Evolutionary conservation across 2,329 filamentous ascomycete species (phyloP).

Genomic region (Dissoconium aciculare): DNA sequence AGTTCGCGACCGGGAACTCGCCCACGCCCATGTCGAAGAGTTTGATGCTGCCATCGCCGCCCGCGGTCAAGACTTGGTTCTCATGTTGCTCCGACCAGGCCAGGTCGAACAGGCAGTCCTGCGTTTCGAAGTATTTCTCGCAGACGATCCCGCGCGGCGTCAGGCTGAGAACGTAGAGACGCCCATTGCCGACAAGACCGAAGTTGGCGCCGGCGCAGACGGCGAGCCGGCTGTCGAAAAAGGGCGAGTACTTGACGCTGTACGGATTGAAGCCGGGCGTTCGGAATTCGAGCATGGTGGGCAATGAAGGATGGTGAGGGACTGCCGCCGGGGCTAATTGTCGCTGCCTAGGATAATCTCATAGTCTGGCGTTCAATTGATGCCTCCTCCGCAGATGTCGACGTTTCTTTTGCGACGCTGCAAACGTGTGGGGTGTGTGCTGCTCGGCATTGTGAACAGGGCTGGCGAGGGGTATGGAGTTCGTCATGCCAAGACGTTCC

Average conservation of each 20-base stretch:
- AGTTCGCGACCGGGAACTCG: constrained; percentile 78
- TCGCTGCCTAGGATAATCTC: neutral
- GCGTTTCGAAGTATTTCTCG: constrained; percentile 86
- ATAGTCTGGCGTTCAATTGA: constrained; percentile 1
- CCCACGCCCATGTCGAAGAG: constrained; percentile 73
- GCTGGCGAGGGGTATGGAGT: too few species aligned
- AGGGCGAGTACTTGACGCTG: constrained; percentile 95
- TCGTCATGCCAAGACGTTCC: too few species aligned
- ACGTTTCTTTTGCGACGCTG: too few species aligned
- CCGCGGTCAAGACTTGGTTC: constrained; percentile 78
- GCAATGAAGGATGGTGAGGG: too few species aligned
- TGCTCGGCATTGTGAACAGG: too few species aligned
- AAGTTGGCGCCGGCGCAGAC: constrained; percentile 89
- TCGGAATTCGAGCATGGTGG: constrained; percentile 76
- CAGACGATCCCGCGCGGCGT: constrained; percentile 71
- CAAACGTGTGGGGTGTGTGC: too few species aligned
- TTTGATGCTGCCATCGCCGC: constrained; percentile 87
- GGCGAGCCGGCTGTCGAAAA: constrained; percentile 87
- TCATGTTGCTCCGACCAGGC: constrained; percentile 95
- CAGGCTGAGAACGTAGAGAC: constrained; percentile 69
- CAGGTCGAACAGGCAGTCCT: constrained; percentile 90
- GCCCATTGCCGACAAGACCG: constrained; percentile 89
- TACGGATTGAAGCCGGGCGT: constrained; percentile 93
- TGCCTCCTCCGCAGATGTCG: too few species aligned
- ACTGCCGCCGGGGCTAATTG: constrained; percentile 3